phyloP scores from a whole-genome alignment of 148 eudicot species.

The Simmondsia chinensis region DNA sequence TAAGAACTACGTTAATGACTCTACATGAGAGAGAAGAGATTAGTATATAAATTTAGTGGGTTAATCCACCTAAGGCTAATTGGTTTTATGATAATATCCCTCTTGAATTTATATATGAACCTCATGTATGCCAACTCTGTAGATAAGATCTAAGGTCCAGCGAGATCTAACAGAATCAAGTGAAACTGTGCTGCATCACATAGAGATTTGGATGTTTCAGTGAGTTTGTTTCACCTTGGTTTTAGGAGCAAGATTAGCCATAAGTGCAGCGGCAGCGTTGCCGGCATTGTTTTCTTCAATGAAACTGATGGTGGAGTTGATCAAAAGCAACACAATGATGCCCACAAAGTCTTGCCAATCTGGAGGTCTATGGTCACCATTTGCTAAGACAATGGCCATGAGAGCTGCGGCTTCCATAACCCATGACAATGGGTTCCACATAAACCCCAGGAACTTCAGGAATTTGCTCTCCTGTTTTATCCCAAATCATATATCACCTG shows the following conservation, averaged over 20 bases:
- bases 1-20: too few relatives aligned
- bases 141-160: too few relatives aligned
- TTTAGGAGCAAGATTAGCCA: slow-evolving; percentile 76
- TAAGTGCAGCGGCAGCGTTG: slow-evolving; percentile 67
- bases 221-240: slow-evolving; percentile 38
- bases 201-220: too few relatives aligned
- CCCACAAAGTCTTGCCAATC: slow-evolving; percentile 73
- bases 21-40: too few relatives aligned
- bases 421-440: slow-evolving; percentile 77
- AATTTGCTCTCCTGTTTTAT: slow-evolving; percentile 38
- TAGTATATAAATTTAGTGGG: too few relatives aligned
- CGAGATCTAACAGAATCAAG: too few relatives aligned
- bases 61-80: too few relatives aligned
- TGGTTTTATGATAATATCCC: too few relatives aligned
- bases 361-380: slow-evolving; percentile 47
- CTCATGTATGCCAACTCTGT: too few relatives aligned
- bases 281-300: slow-evolving; percentile 78
- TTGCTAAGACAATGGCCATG: slow-evolving; percentile 54
- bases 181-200: too few relatives aligned
- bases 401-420: slow-evolving; percentile 63
- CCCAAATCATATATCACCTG: neutral
- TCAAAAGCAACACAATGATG: slow-evolving; percentile 39
- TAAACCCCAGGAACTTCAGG: slow-evolving; percentile 52
- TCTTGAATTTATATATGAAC: too few relatives aligned
- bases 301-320: slow-evolving; percentile 68